Evolutionary conservation across 306 rosid genomes (phyloP), one percentile per base, ranked within the genome.

Genomic region (Medicago arabica): DNA sequence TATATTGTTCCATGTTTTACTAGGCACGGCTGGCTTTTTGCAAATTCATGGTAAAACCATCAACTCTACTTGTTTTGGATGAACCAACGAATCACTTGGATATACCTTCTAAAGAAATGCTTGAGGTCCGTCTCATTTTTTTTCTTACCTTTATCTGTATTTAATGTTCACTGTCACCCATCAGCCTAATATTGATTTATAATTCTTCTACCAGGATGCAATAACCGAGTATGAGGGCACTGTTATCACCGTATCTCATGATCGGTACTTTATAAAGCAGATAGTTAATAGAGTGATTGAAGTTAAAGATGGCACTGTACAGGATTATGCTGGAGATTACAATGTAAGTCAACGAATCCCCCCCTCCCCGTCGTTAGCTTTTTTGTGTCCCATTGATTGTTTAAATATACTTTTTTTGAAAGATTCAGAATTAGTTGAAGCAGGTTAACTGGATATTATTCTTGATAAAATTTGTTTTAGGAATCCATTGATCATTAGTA

Each of bases 81-180:
- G 98, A 95, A 84, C 97, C 98, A 15, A 95, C 98, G 67, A 95
- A 95, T 85, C 98, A 95, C 89, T 85, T 95, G 92, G 97, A 95
- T 81, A 92, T 95, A 86, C 98, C 98, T 78, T 88, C 98, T 46
- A 95, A 95, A 85, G 97, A 95, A 84, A 95, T 95, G 98, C 97
- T 95, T 13, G 98, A 92, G 98, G 98, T 89, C 77, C 74, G 82
- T 40, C 66, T 47, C 43, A 25, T 74, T 75, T 55, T 28, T 28
- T 70, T 72, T 36, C 54, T 16, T 71, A 41, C 17, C 23, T 25
- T 78, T 76, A 59, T 80, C 40, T 72, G 5, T 65, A 49, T 72
- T 65, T 43, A 16, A 38, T n/a, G 14, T 36, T 82, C 66, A 67
- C 9, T 34, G 55, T 78, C 36, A 8, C 41, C 75, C 72, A 54